phyloP scores from a whole-genome alignment of 768 basidiomycete species.

The Naematelia aurantialba region DNA sequence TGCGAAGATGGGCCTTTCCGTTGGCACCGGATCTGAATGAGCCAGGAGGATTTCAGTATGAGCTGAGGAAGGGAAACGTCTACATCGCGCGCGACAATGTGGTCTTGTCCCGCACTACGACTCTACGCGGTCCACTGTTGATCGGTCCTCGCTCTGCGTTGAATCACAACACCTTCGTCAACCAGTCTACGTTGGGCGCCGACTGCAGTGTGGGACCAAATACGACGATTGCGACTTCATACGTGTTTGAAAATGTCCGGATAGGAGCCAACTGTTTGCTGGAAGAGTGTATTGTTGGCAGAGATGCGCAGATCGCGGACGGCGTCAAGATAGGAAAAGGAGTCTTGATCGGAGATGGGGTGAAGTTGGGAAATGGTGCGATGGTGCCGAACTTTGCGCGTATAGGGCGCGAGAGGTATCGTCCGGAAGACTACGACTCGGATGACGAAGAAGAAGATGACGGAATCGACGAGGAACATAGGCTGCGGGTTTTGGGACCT shows the following conservation, averaged over 20 bases:
- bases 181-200: constrained; percentile 72
- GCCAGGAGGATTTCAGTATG: constrained; percentile 73
- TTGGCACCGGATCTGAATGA: constrained; percentile 91
- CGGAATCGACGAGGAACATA: constrained; percentile 39
- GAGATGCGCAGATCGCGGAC: constrained; percentile 67
- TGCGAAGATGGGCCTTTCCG: constrained; percentile 92
- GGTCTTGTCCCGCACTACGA: constrained; percentile 66
- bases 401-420: constrained; percentile 59
- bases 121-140: constrained; percentile 55
- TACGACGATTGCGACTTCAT: constrained; percentile 67
- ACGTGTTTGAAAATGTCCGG: constrained; percentile 73
- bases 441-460: constrained; percentile 52
- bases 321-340: constrained; percentile 67
- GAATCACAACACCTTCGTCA: constrained; percentile 63
- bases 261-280: constrained; percentile 56
- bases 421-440: constrained; percentile 41
- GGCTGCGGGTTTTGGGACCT: constrained; percentile 57
- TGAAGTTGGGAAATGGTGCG: constrained; percentile 71
- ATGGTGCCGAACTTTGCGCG: constrained; percentile 66
- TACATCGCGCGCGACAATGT: constrained; percentile 82
- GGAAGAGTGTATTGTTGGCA: constrained; percentile 74
- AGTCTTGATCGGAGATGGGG: constrained; percentile 75
- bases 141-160: constrained; percentile 76
- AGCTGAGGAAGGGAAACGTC: constrained; percentile 79
- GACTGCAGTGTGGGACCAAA: constrained; percentile 69